Evolutionary conservation across 2,329 filamentous ascomycete species (phyloP).

Genomic region (Trichoderma simmonsii): DNA sequence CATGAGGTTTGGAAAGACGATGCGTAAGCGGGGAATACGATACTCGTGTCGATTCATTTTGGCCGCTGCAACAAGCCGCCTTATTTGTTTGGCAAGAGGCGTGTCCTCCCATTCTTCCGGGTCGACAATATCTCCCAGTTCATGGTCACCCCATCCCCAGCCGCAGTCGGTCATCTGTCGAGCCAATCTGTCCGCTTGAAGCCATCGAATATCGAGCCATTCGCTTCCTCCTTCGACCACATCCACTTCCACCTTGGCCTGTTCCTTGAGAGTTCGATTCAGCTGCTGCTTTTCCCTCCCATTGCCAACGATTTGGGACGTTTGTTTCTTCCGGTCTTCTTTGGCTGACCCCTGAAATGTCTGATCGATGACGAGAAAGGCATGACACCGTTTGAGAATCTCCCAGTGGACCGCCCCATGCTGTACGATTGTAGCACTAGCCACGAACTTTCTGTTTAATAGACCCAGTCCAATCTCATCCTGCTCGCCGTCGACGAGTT

Average conservation of each 20-base stretch:
- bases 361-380: constrained; percentile 32
- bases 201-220: constrained; percentile 34
- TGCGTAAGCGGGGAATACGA: constrained; percentile 33
- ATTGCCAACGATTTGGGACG: constrained; percentile 24
- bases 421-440: constrained; percentile 24
- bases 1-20: constrained; percentile 35
- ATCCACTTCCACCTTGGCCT: constrained; percentile 34
- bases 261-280: constrained; percentile 34
- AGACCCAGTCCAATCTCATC: constrained; percentile 18
- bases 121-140: constrained; percentile 30
- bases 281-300: constrained; percentile 29
- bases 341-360: constrained; percentile 34
- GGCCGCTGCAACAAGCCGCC: constrained; percentile 36
- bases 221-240: constrained; percentile 36
- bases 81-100: constrained; percentile 33
- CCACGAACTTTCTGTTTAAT: constrained; percentile 25
- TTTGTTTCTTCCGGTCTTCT: constrained; percentile 26
- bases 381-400: constrained; percentile 32
- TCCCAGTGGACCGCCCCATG: constrained; percentile 31
- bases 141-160: constrained; percentile 41
- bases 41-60: constrained; percentile 38
- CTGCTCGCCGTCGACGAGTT: constrained; percentile 13
- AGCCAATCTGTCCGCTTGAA: constrained; percentile 34
- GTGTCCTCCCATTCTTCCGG: constrained; percentile 36
- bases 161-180: constrained; percentile 41